phyloP scores from a whole-genome alignment of 768 basidiomycete species.

The Lactifluus piperatus region DNA sequence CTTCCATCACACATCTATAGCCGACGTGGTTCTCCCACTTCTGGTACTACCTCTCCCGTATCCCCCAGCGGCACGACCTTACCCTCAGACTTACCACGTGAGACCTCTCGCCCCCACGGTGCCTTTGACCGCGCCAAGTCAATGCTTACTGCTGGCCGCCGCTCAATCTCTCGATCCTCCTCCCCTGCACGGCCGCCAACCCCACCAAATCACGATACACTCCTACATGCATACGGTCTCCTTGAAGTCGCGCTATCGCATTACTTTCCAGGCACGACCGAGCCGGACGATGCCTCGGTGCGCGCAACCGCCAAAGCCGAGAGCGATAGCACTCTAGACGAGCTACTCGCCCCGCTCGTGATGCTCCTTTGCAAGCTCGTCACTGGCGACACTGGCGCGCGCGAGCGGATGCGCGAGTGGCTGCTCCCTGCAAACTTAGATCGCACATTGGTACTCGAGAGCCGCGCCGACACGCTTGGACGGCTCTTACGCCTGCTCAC shows the following conservation, averaged over 20 bases:
- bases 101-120: constrained; percentile 22
- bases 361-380: constrained; percentile 69
- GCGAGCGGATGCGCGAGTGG: constrained; percentile 51
- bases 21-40: constrained; percentile 28
- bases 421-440: constrained; percentile 76
- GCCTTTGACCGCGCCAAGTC: constrained; percentile 50
- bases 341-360: constrained; percentile 65
- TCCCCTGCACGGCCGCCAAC: constrained; percentile 38
- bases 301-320: constrained; percentile 44
- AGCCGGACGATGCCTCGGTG: constrained; percentile 56
- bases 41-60: constrained; percentile 27
- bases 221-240: constrained; percentile 58
- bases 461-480: constrained; percentile 66
- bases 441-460: constrained; percentile 66
- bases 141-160: constrained; percentile 43
- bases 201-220: constrained; percentile 35
- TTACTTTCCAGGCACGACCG: constrained; percentile 57
- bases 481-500: constrained; percentile 68
- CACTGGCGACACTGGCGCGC: constrained; percentile 49
- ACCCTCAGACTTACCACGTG: constrained; percentile 14
- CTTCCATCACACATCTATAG: constrained; percentile 34
- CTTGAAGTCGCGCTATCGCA: constrained; percentile 49
- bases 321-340: constrained; percentile 58
- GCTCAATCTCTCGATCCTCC: constrained; percentile 29
- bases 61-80: constrained; percentile 13